Conservation (phyloP, 2,329 filamentous ascomycete species). For the Alternaria rosae region DNA sequence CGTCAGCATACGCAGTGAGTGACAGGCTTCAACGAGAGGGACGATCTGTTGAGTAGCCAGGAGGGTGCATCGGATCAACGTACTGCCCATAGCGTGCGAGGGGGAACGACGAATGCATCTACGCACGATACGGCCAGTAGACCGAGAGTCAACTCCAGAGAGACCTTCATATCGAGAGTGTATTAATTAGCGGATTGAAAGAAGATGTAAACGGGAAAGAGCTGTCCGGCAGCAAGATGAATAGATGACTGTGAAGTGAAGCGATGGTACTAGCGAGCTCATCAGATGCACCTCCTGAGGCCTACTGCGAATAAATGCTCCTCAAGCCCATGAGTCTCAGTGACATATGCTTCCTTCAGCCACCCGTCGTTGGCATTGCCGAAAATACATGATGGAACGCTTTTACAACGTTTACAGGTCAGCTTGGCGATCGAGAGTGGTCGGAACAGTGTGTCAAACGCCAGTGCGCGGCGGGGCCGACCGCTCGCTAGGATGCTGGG, state of each 20-base stretch:
- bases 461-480: constrained; percentile 13
- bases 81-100: constrained; percentile 30
- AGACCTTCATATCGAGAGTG: constrained; percentile 36
- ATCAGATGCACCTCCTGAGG: neutral
- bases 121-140: constrained; percentile 33
- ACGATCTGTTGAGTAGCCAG: neutral
- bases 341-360: constrained; percentile 16
- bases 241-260: neutral
- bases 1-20: neutral
- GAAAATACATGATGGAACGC: constrained; percentile 27
- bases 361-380: constrained; percentile 8
- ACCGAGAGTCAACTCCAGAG: constrained; percentile 22
- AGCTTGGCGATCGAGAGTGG: constrained; percentile 2
- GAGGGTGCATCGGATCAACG: constrained; percentile 3
- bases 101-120: constrained; percentile 28
- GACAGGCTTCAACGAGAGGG: neutral
- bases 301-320: neutral
- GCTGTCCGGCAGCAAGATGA: constrained; percentile 26
- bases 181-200: neutral
- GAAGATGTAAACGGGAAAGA: constrained; percentile 3
- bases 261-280: neutral
- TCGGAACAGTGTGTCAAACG: constrained; percentile 15
- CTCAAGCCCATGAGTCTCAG: neutral
- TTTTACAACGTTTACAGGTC: constrained; percentile 17
- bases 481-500: constrained; percentile 14